Percentiles rank a stretch among this genome's conserved stretches.
These are phyloP conservation scores for Apophysomyces variabilis DNA, from an alignment of 371 early-diverging fungal species.

Conservation along the genomic window DNA sequence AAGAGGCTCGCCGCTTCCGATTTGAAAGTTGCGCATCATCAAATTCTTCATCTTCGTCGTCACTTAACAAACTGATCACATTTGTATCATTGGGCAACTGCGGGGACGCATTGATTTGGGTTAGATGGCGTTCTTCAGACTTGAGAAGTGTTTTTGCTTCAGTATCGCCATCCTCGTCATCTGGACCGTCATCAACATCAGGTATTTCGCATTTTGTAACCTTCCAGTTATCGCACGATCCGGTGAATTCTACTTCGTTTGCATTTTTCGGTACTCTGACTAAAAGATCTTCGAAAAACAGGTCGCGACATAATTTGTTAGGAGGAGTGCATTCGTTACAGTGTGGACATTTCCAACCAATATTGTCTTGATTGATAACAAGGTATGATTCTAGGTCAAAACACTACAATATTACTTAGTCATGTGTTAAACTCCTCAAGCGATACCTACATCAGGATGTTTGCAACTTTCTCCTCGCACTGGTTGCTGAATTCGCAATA, in stretches of 20 bases:
- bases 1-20: neutral
- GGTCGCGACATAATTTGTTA: conserved; percentile 26
- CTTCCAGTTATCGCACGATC: conserved; percentile 20
- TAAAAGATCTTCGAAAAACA: conserved; percentile 31
- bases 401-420: conserved; percentile 28
- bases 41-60: conserved; percentile 34
- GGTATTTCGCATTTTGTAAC: conserved; percentile 31
- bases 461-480: conserved; percentile 36
- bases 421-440: neutral
- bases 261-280: conserved; percentile 27
- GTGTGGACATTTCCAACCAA: conserved; percentile 44
- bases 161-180: conserved; percentile 22
- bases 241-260: conserved; percentile 33
- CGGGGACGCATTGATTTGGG: neutral
- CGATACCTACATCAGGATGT: conserved; percentile 38
- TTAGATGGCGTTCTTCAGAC: neutral
- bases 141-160: neutral
- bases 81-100: conserved; percentile 8
- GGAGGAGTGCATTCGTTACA: conserved; percentile 33
- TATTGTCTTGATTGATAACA: conserved; percentile 21
- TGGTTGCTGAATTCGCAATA: conserved; percentile 35
- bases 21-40: neutral
- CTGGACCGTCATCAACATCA: conserved; percentile 25
- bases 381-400: conserved; percentile 43
- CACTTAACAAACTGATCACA: conserved; percentile 44